Conservation (phyloP, 1,284 basidiomycete genomes). For the Sphaerobolus stellatus region DNA sequence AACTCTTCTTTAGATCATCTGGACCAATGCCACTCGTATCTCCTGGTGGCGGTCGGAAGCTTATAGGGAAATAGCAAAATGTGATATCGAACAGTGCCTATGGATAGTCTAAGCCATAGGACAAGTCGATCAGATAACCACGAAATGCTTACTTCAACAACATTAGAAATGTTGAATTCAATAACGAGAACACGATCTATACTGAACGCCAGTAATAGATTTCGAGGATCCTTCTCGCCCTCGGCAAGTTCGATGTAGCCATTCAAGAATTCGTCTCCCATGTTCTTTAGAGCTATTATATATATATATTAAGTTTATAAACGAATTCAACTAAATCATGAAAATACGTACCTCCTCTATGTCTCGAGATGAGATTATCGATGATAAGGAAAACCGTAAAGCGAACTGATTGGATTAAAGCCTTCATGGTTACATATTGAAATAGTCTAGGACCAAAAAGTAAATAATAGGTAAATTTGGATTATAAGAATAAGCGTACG, state of each 20-base stretch:
- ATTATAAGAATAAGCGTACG: conserved; percentile 49
- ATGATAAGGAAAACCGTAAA: conserved; percentile 82
- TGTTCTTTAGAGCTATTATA: conserved; percentile 60
- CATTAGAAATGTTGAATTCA: conserved; percentile 78
- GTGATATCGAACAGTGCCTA: conserved; percentile 93
- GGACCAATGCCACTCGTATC: conserved; percentile 93
- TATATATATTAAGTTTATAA: conserved; percentile 8
- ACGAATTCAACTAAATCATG: neutral
- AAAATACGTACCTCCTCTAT: conserved; percentile 60
- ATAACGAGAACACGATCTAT: conserved; percentile 83
- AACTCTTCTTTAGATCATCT: conserved; percentile 77
- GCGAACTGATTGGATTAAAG: conserved; percentile 79
- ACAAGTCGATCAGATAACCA: neutral
- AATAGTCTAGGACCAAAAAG: conserved; percentile 57
- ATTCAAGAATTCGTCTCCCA: conserved; percentile 72
- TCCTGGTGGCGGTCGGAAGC: conserved; percentile 91
- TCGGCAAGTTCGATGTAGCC: conserved; percentile 82
- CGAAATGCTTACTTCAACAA: conserved; percentile 65
- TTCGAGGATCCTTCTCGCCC: conserved; percentile 97
- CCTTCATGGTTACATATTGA: conserved; percentile 76
- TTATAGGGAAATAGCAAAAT: conserved; percentile 99
- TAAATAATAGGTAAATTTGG: neutral
- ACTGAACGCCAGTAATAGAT: conserved; percentile 87
- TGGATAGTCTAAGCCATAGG: neutral
- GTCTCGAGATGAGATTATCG: conserved; percentile 74